Conservation (phyloP, 768 basidiomycete species). For the Termitomyces sp. region DNA sequence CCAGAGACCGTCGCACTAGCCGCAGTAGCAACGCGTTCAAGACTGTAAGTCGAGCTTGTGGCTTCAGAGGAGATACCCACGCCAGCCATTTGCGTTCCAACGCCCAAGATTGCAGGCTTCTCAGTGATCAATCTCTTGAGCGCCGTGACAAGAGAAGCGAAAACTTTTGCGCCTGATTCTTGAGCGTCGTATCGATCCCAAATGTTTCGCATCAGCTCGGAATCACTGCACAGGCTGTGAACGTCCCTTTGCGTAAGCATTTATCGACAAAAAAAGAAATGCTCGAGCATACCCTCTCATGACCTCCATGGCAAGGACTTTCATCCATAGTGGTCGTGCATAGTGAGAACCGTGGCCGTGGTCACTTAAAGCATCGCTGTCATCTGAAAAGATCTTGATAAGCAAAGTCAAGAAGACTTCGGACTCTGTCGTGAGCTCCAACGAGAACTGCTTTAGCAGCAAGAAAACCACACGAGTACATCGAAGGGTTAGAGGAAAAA, state of each 20-base stretch:
- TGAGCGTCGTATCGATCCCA: slow-evolving; percentile 76
- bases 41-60: slow-evolving; percentile 68
- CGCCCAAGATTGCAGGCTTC: slow-evolving; percentile 81
- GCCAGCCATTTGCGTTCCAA: slow-evolving; percentile 77
- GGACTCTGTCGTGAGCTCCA: slow-evolving; percentile 75
- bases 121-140: slow-evolving; percentile 87
- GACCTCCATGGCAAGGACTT: slow-evolving; percentile 90
- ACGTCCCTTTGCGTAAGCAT: background rate
- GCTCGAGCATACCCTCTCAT: slow-evolving; percentile 64
- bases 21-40: slow-evolving; percentile 80
- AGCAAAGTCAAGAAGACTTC: slow-evolving; percentile 83
- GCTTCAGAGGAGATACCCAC: slow-evolving; percentile 54
- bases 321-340: slow-evolving; percentile 75
- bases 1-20: slow-evolving; percentile 83
- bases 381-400: slow-evolving; percentile 61
- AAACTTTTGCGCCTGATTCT: slow-evolving; percentile 61
- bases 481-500: slow-evolving; percentile 86
- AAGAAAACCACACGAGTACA: slow-evolving; percentile 93
- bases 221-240: slow-evolving; percentile 70
- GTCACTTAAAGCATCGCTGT: slow-evolving; percentile 26
- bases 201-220: slow-evolving; percentile 72
- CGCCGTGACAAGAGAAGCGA: slow-evolving; percentile 74
- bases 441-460: slow-evolving; percentile 86
- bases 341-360: slow-evolving; percentile 24
- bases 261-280: background rate